Percentiles rank a stretch among this genome's conserved stretches.
Evolutionary conservation across 2,329 filamentous ascomycete genomes (phyloP).

Genomic region (Leptographium wingfieldii): DNA sequence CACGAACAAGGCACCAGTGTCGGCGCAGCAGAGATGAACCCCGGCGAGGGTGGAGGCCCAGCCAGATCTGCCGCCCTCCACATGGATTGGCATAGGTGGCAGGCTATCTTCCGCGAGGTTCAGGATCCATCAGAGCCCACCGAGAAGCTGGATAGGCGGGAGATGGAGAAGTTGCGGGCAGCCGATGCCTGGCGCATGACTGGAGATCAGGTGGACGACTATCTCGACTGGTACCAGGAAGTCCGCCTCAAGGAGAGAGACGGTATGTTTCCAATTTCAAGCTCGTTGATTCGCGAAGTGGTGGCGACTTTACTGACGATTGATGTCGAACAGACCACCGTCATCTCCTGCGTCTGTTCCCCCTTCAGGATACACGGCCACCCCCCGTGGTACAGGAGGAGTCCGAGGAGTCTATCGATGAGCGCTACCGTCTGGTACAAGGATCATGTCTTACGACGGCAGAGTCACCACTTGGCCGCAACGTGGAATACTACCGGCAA

Average conservation of each 20-base stretch:
- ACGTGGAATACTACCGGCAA: conserved; percentile 22
- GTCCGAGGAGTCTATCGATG: conserved; percentile 10
- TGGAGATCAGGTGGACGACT: conserved; percentile 53
- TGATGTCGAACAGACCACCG: conserved; percentile 15
- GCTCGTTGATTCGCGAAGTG: no score
- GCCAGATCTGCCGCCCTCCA: conserved; percentile 38
- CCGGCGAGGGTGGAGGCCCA: not conserved
- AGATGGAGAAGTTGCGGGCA: conserved; percentile 16
- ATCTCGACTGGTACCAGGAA: conserved; percentile 67
- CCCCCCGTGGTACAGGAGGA: conserved; percentile 1
- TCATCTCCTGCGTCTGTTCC: conserved; percentile 22
- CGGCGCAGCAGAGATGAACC: not conserved
- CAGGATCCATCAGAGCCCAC: conserved; percentile 6
- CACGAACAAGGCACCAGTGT: conserved; percentile 30
- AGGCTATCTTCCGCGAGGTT: conserved; percentile 28
- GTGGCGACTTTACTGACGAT: not conserved
- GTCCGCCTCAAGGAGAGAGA: conserved; percentile 30
- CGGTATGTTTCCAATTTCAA: conserved; percentile 3
- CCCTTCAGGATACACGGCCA: conserved; percentile 13
- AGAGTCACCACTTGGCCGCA: not conserved
- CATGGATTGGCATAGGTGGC: conserved; percentile 67
- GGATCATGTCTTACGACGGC: not conserved
- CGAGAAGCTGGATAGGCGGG: conserved; percentile 11
- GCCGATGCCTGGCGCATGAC: conserved; percentile 33
- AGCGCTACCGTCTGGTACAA: conserved; percentile 1